These are phyloP conservation scores for Benincasa hispida DNA, from an alignment of 306 rosid genomes.

Conservation along the genomic window DNA sequence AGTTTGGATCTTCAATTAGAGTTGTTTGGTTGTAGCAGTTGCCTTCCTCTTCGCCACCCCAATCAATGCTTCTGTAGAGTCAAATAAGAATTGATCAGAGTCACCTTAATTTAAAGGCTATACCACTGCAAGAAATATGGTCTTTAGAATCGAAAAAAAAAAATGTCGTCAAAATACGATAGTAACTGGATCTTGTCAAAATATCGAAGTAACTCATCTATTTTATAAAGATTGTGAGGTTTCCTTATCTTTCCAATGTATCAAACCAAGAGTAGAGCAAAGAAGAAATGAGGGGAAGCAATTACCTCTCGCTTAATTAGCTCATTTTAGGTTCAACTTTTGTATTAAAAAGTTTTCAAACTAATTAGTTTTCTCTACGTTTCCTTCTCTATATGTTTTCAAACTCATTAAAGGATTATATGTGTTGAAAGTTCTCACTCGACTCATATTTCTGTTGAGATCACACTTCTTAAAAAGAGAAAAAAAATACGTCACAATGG, in stretches of 20 bases:
- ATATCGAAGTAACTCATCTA: neutral
- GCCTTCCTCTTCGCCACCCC: conserved; percentile 60
- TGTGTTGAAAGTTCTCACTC: no score
- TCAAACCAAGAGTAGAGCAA: neutral
- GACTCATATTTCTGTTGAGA: no score
- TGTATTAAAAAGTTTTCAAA: no score
- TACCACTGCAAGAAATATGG: no score
- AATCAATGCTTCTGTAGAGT: conserved; percentile 57
- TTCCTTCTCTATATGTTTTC: no score
- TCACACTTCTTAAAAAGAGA: no score
- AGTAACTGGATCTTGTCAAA: neutral
- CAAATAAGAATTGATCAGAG: neutral
- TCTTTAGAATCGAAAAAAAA: no score
- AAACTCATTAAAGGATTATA: no score
- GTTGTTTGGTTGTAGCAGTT: conserved; percentile 86
- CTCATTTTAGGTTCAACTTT: neutral
- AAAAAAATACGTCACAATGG: no score
- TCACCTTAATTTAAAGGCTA: neutral
- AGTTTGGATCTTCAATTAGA: conserved; percentile 40
- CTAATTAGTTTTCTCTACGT: no score
- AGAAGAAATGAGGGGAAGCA: neutral
- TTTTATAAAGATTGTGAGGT: no score
- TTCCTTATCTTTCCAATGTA: neutral
- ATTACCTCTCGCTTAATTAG: neutral
- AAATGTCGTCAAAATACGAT: no score